Evolutionary conservation across 2,329 filamentous ascomycete species (phyloP), one percentile per base, ranked within the genome.

Genomic region (Fusarium falciforme): DNA sequence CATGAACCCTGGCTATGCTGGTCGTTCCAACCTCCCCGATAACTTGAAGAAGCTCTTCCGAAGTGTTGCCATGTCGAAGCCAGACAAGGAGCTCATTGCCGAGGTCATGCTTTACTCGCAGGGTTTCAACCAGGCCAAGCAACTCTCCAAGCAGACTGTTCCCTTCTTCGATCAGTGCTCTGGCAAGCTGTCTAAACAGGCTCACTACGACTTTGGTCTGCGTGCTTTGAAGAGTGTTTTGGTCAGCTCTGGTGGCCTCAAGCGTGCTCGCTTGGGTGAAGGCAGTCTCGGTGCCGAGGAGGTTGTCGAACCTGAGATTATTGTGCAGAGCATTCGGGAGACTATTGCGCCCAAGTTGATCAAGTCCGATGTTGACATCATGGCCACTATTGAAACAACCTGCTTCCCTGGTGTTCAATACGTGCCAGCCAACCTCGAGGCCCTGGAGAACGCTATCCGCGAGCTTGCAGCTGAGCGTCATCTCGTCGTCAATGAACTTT

Each of bases 91-190:
- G 83, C 93, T 99, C 67, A 99, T 99, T 84, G 95, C 96, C 38
- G 96, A 99, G 86, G 96, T 99, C 79, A 99, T 99, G 97, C 91
- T 99, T 38, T 99, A 98, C 88, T 99, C 97, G 1, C 96, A 99
- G 83, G 96, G 96, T 80, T 99, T 99, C 88, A 97, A 94, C 79
- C 94, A 98, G 82, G 96, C 96, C 38, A 99, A 98, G 85, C 87
- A 92, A 68, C 88, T 99, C 6, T 98, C 96, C 2, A 96, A 96
- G 81, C 95, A 98, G 78, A 97, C 96, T 1, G 96, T 99, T 27
- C 97, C 96, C 0, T 99, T 99, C 88, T 99, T 99, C 84, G 96
- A 99, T 80, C 92, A 93, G 79, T 99, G 97, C 82, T 87, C 94
- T 9, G 88, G 86, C 27, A 89, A 89, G 69, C 86, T 99, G 31